Base-by-base conservation (phyloP, 192 early-diverging fungal genomes). In the Coemansia sp. region DNA sequence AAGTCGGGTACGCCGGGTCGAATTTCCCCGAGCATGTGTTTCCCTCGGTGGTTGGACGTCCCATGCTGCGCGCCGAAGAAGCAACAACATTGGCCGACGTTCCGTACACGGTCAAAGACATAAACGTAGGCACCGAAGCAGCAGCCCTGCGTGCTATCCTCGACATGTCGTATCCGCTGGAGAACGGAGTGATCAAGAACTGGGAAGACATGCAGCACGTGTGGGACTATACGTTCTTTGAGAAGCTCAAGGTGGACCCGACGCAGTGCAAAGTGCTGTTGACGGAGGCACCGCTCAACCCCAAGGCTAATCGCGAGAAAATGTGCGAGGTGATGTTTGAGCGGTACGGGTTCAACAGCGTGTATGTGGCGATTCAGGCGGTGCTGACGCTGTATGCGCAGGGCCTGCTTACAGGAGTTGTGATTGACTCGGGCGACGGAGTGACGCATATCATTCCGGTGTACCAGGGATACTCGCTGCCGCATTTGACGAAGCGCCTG, bases 261-360 rank as follows among this genome's bases (percentile, higher is more conserved):
- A 79, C 74, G 24, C 92, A 97, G 41, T 97, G 98, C 72, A 87
- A 90, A 55, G 92, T 96, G 11, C 84, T 97, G 65, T 85, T 97
- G 63, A 97, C 94, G 52, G 95, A 98, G 82, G 92, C 95, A 58
- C 94, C 94, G 29, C 87, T 96, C 63, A 97, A 98, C 88, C 94
- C 94, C 70, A 95, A 94, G 87, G 87, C 86, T 65, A 97, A 98
- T 87, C 92, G 97, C 75, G 95, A 96, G 79, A 96, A 95, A 88
- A 97, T 97, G 94, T 92, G 91, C 66, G 92, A 98, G 84, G 94
- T 98, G 73, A 97, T 96, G 94, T 98, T 97, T 69, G 97, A 97
- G 86, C 92, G 93, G 65, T 97, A 96, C 89, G 94, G 94, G 76
- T 86, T 88, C 48, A 92, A 92, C 62, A 95, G 92, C 62, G 94